Percentiles rank a stretch among this genome's conserved stretches.
phyloP scores from a whole-genome alignment of 345 rosid species.

The Acer saccharum region DNA sequence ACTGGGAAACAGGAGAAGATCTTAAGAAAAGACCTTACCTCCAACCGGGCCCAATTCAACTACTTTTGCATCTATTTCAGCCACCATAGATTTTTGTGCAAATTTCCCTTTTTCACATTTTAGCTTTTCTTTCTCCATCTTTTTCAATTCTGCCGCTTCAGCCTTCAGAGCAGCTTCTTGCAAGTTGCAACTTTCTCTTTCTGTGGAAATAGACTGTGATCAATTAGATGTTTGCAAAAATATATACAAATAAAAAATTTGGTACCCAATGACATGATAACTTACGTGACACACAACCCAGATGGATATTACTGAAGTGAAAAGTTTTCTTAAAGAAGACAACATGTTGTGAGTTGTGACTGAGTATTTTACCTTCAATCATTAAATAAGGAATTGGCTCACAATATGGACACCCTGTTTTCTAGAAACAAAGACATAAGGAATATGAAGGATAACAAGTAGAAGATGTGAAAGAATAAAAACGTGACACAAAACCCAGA shows the following conservation, averaged over 20 bases:
- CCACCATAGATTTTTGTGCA: constrained; percentile 79
- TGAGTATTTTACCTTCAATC: background rate
- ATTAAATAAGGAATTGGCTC: background rate
- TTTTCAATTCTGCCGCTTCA: constrained; percentile 78
- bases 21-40: constrained; percentile 44
- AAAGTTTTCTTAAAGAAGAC: too few relatives aligned
- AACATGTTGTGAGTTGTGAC: too few relatives aligned
- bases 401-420: background rate
- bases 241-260: constrained; percentile 6
- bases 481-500: background rate
- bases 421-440: background rate
- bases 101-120: constrained; percentile 93
- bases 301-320: too few relatives aligned
- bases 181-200: constrained; percentile 73
- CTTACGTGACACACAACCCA: constrained; percentile 34
- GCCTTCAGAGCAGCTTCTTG: constrained; percentile 76
- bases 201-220: constrained; percentile 44
- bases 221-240: constrained; percentile 4
- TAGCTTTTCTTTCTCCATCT: constrained; percentile 66
- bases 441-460: background rate
- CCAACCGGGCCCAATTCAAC: constrained; percentile 79
- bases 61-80: constrained; percentile 76
- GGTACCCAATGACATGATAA: constrained; percentile 25
- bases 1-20: background rate
- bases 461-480: background rate